Percentiles rank a stretch among this genome's conserved stretches.
These are phyloP conservation scores for Penicillium desertorum DNA, from an alignment of 495 filamentous ascomycete species.

Conservation along the genomic window DNA sequence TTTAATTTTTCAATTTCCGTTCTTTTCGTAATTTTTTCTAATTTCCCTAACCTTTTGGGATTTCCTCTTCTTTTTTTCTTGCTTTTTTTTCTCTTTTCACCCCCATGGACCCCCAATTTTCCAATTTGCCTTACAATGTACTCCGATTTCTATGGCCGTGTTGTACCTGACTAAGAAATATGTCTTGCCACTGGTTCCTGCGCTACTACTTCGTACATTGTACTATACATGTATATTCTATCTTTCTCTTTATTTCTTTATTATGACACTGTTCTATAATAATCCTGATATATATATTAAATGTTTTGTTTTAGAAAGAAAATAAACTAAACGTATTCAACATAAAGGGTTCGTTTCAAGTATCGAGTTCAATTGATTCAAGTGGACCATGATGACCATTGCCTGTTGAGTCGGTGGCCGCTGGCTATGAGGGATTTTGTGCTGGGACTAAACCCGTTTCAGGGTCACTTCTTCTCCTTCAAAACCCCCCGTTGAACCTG, in stretches of 20 bases:
- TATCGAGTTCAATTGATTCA: slow-evolving; percentile 4
- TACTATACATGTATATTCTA: neutral
- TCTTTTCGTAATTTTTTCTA: slow-evolving; percentile 1
- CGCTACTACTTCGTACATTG: neutral
- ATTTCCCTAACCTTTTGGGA: slow-evolving; percentile 4
- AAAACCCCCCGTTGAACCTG: neutral
- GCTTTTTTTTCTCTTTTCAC: neutral
- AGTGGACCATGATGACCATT: slow-evolving; percentile 24
- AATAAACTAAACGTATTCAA: neutral
- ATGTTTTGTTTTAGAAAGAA: neutral
- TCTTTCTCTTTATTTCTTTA: neutral
- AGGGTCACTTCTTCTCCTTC: slow-evolving; percentile 12
- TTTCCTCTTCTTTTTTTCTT: neutral
- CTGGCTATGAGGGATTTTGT: slow-evolving; percentile 38
- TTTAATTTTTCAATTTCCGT: slow-evolving; percentile 3
- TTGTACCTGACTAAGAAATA: slow-evolving; percentile 8
- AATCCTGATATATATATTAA: neutral
- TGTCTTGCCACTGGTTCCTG: slow-evolving; percentile 2
- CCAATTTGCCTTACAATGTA: slow-evolving; percentile 4
- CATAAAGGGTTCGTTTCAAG: slow-evolving; percentile 8
- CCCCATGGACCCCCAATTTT: neutral
- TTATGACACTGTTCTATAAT: neutral
- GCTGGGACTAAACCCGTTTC: slow-evolving; percentile 25
- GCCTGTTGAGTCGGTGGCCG: slow-evolving; percentile 20
- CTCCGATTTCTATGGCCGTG: slow-evolving; percentile 4